phyloP scores from a whole-genome alignment of 257 asterid species.

The Solanum pimpinellifolium region DNA sequence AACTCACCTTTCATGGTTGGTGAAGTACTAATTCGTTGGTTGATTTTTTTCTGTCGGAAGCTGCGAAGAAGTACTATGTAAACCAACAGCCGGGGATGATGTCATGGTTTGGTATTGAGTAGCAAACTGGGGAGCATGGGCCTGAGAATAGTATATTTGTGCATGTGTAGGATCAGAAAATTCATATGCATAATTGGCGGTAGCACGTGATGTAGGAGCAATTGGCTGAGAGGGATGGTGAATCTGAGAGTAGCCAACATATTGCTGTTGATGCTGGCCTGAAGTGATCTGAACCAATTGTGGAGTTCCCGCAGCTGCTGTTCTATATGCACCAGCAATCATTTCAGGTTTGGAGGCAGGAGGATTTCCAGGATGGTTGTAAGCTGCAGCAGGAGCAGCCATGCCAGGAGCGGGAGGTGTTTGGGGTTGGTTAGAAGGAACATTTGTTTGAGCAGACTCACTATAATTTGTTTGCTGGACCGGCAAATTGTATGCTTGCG shows the following conservation, averaged over 20 bases:
- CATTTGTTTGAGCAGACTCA: conserved; percentile 31
- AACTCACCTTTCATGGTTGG: conserved; percentile 46
- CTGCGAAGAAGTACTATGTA: conserved; percentile 45
- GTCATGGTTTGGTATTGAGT: conserved; percentile 70
- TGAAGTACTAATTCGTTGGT: conserved; percentile 40
- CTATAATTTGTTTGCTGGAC: conserved; percentile 35
- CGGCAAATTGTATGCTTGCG: conserved; percentile 55
- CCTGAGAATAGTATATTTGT: conserved; percentile 67
- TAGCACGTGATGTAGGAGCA: conserved; percentile 47
- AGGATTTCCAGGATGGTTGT: conserved; percentile 29
- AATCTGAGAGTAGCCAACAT: conserved; percentile 63
- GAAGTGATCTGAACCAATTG: conserved; percentile 55
- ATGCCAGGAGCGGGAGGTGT: conserved; percentile 29
- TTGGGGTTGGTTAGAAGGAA: conserved; percentile 48
- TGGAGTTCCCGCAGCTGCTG: conserved; percentile 25
- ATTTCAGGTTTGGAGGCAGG: conserved; percentile 55
- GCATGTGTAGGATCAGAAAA: conserved; percentile 51
- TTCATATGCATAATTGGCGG: conserved; percentile 48
- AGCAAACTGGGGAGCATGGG: conserved; percentile 50
- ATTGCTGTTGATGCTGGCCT: conserved; percentile 42
- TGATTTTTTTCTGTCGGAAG: conserved; percentile 38
- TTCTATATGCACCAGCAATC: conserved; percentile 47
- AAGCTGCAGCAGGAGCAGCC: conserved; percentile 28
- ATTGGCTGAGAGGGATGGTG: conserved; percentile 69
- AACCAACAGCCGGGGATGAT: conserved; percentile 27